Evolutionary conservation across 441 rosid genomes (phyloP).

Genomic region (Gossypium trilobum): DNA sequence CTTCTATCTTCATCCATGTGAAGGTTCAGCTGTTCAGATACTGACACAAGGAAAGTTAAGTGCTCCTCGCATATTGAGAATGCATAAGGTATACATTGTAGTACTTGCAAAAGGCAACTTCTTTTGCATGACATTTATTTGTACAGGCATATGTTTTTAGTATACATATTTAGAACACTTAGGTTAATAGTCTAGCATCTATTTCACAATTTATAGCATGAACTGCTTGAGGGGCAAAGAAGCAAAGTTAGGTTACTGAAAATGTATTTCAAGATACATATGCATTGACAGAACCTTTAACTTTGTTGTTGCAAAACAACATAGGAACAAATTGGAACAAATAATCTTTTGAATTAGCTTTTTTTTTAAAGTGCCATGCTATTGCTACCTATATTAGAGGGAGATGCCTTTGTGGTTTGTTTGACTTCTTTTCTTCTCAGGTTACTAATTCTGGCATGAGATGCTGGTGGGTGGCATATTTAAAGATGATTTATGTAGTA

Average conservation of each 20-base stretch:
- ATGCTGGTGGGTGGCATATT: background rate
- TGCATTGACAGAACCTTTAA: background rate
- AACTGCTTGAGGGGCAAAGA: background rate
- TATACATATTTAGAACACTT: background rate
- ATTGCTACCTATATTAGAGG: background rate
- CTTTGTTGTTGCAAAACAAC: conserved; percentile 5
- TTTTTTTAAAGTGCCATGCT: background rate
- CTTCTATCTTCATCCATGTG: conserved; percentile 89
- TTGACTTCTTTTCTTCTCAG: background rate
- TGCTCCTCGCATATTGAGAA: conserved; percentile 94
- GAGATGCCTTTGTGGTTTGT: background rate
- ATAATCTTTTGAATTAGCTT: background rate
- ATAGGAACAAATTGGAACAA: background rate
- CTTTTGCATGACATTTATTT: conserved; percentile 1
- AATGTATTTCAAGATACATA: background rate
- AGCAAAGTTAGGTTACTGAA: background rate
- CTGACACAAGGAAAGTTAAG: conserved; percentile 94
- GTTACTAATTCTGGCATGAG: background rate
- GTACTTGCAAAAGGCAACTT: background rate
- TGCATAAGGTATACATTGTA: conserved; percentile 62
- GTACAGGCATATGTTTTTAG: background rate
- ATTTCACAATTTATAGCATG: background rate
- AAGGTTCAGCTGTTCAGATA: conserved; percentile 75
- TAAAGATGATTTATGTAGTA: background rate
- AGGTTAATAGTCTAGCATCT: background rate